These are phyloP conservation scores for Borovskyia barvae DNA, from an alignment of 208 protist genomes.

Conservation along the genomic window DNA sequence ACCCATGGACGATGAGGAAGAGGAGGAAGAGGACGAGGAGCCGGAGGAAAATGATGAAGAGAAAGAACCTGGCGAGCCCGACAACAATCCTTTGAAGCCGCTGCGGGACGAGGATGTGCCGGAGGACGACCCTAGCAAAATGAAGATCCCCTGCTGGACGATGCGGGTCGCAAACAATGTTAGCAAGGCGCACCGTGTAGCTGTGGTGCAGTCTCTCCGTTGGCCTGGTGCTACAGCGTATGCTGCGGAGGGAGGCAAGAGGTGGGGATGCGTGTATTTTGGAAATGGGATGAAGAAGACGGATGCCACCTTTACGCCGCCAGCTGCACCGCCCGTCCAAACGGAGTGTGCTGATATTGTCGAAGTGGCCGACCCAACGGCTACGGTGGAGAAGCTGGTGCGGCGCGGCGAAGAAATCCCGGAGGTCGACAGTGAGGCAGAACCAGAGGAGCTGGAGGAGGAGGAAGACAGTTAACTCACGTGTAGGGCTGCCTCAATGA, in stretches of 20 bases:
- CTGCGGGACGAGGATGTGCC: constrained; percentile 76
- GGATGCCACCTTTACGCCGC: constrained; percentile 82
- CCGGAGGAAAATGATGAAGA: constrained; percentile 30
- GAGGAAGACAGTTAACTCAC: constrained; percentile 68
- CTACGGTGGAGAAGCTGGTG: constrained; percentile 88
- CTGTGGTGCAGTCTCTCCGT: constrained; percentile 79
- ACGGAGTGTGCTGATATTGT: constrained; percentile 80
- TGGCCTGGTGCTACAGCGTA: constrained; percentile 90
- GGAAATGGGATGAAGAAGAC: constrained; percentile 89
- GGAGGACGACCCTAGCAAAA: constrained; percentile 83
- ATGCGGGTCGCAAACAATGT: constrained; percentile 76
- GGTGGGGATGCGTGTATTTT: constrained; percentile 88
- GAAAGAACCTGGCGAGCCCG: constrained; percentile 46
- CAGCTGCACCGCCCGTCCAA: constrained; percentile 70
- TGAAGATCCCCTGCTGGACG: constrained; percentile 84
- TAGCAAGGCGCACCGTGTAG: constrained; percentile 81
- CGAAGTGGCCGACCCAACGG: constrained; percentile 85
- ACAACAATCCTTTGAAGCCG: constrained; percentile 80
- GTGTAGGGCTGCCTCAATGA: background rate
- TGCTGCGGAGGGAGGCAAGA: constrained; percentile 66
- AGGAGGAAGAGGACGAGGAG: constrained; percentile 68
- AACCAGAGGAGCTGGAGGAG: constrained; percentile 59
- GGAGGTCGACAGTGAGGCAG: constrained; percentile 87
- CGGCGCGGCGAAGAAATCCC: constrained; percentile 88
- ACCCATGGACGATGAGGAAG: constrained; percentile 74